Percentiles rank a stretch among this genome's conserved stretches.
Conservation (phyloP, 768 basidiomycete genomes). For the Suillus bovinus region DNA sequence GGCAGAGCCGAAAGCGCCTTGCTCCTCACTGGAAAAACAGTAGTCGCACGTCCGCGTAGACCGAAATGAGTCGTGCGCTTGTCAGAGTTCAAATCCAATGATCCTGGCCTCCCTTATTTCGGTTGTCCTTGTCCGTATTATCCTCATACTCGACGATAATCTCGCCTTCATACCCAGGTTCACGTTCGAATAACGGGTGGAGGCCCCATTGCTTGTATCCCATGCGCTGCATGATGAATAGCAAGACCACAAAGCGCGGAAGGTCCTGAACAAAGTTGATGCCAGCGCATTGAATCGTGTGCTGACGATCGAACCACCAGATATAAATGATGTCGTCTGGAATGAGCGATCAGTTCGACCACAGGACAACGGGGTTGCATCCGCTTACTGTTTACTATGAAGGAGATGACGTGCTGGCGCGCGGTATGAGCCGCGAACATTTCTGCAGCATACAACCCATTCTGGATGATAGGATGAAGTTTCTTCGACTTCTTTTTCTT, state of each 20-base stretch:
- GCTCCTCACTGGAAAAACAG: slow-evolving; percentile 3
- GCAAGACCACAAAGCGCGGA: slow-evolving; percentile 10
- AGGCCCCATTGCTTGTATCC: slow-evolving; percentile 11
- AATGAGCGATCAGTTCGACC: background rate
- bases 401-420: background rate
- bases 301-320: slow-evolving; percentile 3
- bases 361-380: too few species aligned
- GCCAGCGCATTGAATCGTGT: slow-evolving; percentile 8
- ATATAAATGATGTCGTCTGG: slow-evolving; percentile 7
- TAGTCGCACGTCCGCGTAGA: slow-evolving; percentile 11
- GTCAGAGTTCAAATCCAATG: background rate
- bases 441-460: slow-evolving; percentile 1
- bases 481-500: background rate
- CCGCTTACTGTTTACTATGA: background rate
- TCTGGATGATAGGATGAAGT: background rate
- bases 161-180: background rate
- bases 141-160: background rate
- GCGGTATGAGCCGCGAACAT: background rate
- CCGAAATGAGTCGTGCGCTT: slow-evolving; percentile 5
- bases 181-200: slow-evolving; percentile 4
- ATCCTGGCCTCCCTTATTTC: too few species aligned
- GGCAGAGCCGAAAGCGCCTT: background rate
- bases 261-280: slow-evolving; percentile 17
- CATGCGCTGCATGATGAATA: slow-evolving; percentile 16
- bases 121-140: too few species aligned